A percentile compares a stretch with the other conserved stretches of the same genome.
Evolutionary conservation across 2,329 filamentous ascomycete species (phyloP).

Genomic region (Aureobasidium melanogenum): DNA sequence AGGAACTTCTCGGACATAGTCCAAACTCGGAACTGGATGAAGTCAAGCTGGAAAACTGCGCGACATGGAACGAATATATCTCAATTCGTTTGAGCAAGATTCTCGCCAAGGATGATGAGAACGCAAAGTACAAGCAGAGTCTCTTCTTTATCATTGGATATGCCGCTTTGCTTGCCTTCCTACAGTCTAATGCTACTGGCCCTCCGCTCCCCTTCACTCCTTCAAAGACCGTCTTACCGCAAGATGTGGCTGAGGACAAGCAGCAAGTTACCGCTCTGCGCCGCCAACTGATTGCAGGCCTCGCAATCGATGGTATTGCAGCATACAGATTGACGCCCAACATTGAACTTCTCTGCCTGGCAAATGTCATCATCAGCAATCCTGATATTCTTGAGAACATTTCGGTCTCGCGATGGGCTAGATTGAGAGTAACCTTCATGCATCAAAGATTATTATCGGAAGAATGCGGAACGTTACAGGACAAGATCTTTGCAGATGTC

Average conservation of each 20-base stretch:
- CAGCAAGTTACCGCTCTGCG: conserved; percentile 36
- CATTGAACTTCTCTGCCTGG: conserved; percentile 74
- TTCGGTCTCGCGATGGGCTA: conserved; percentile 48
- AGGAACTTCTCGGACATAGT: conserved; percentile 32
- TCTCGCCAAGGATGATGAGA: conserved; percentile 23
- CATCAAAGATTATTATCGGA: conserved; percentile 61
- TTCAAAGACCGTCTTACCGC: conserved; percentile 41
- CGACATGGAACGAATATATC: conserved; percentile 37
- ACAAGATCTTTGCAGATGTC: conserved; percentile 51
- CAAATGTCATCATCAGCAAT: conserved; percentile 50
- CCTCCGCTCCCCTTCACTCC: conserved; percentile 60
- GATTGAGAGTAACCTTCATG: conserved; percentile 63
- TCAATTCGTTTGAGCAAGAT: conserved; percentile 34
- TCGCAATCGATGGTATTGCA: conserved; percentile 76
- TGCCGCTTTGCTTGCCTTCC: conserved; percentile 65
- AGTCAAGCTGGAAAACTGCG: conserved; percentile 26
- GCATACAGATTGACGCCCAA: conserved; percentile 78
- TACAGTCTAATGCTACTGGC: conserved; percentile 82
- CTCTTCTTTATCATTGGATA: conserved; percentile 50
- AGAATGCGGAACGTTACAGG: conserved; percentile 50
- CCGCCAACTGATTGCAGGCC: conserved; percentile 54
- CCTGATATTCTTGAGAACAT: conserved; percentile 38
- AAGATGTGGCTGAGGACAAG: conserved; percentile 32
- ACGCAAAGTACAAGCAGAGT: conserved; percentile 31
- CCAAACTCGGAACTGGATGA: conserved; percentile 26